Conservation (phyloP, 768 basidiomycete genomes). For the Filobasidium wieringae region DNA sequence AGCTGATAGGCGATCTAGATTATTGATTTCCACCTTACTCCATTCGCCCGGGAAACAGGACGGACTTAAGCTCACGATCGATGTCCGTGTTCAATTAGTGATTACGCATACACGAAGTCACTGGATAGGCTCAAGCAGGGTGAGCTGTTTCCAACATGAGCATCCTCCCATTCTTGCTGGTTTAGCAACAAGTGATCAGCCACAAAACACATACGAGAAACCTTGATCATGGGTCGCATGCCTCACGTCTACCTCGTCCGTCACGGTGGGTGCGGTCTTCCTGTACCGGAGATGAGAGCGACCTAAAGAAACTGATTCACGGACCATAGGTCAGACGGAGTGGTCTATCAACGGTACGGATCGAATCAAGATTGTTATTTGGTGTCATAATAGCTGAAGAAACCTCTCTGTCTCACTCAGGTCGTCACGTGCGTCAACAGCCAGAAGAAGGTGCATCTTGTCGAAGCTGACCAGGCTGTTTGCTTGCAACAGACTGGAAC, state of each 20-base stretch:
- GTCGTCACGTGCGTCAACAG: conserved; percentile 11
- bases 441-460: too few species aligned
- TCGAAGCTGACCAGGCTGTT: not conserved
- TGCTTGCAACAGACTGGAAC: conserved; percentile 56
- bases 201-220: too few species aligned
- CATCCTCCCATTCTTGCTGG: too few species aligned
- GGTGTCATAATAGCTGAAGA: not conserved
- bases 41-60: too few species aligned
- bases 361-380: not conserved
- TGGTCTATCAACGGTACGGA: conserved; percentile 74
- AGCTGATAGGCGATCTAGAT: too few species aligned
- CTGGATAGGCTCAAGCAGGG: too few species aligned
- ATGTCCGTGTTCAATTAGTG: too few species aligned
- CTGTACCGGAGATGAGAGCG: not conserved
- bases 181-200: too few species aligned
- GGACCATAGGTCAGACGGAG: conserved; percentile 72
- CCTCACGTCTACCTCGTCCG: conserved; percentile 69
- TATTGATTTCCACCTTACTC: too few species aligned
- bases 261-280: conserved; percentile 48
- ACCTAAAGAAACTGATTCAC: not conserved
- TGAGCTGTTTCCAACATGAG: too few species aligned
- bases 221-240: conserved; percentile 37
- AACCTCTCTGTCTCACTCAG: not conserved
- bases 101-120: too few species aligned
- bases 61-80: too few species aligned